phyloP scores from a whole-genome alignment of 2,329 filamentous ascomycete genomes.

The Cercospora sp. region DNA sequence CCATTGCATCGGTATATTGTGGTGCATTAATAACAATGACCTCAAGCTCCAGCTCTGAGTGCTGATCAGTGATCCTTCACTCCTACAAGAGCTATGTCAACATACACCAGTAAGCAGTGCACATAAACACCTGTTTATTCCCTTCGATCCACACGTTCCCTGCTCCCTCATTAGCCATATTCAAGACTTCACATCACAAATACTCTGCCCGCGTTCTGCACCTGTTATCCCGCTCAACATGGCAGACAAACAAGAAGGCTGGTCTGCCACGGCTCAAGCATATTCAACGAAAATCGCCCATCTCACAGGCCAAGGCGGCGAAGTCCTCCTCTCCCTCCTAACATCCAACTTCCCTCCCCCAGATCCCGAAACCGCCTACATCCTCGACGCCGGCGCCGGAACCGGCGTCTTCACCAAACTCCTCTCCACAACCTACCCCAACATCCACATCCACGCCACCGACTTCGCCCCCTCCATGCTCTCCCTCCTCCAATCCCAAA shows the following conservation, averaged over 20 bases:
- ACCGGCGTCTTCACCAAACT: conserved; percentile 14
- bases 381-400: conserved; percentile 20
- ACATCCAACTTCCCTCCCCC: not conserved
- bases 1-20: not conserved
- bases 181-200: too few relatives aligned
- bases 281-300: conserved; percentile 8
- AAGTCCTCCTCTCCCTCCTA: conserved; percentile 12
- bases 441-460: conserved; percentile 10
- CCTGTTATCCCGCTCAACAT: not conserved
- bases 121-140: not conserved
- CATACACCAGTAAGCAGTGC: not conserved
- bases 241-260: conserved; percentile 3
- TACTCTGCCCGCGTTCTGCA: not conserved
- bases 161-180: not conserved
- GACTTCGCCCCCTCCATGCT: conserved; percentile 17
- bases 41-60: not conserved
- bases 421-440: not conserved
- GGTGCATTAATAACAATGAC: not conserved
- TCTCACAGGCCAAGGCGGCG: conserved; percentile 6
- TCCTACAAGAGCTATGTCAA: not conserved
- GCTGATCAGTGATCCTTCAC: not conserved
- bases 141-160: too few relatives aligned
- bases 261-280: conserved; percentile 9
- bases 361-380: not conserved
- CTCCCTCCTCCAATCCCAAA: not conserved